Percentiles rank a stretch among this genome's conserved stretches.
Conservation (phyloP, 768 basidiomycete genomes). For the Amanita pseudoporphyria region DNA sequence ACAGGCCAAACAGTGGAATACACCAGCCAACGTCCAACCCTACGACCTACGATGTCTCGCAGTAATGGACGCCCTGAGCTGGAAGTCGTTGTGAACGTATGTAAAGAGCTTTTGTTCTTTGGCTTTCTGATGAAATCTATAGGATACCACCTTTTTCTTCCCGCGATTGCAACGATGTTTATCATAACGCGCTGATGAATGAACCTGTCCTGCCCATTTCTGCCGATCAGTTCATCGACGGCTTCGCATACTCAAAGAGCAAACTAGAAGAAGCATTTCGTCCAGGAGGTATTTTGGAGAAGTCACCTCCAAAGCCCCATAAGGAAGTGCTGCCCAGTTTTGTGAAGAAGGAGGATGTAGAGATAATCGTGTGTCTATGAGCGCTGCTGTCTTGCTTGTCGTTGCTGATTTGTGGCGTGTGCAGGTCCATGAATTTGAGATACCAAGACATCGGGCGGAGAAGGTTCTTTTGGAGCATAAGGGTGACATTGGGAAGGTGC, state of each 20-base stretch:
- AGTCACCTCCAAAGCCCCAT: slow-evolving; percentile 35
- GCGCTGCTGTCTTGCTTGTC: neutral
- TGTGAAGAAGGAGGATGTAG: slow-evolving; percentile 53
- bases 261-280: slow-evolving; percentile 59
- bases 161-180: neutral
- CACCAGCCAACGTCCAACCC: too few species aligned
- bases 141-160: neutral
- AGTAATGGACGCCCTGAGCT: slow-evolving; percentile 51
- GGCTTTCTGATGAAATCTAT: neutral
- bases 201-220: neutral
- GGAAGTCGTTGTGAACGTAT: slow-evolving; percentile 59
- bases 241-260: slow-evolving; percentile 56
- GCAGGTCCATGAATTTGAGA: too few species aligned
- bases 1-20: too few species aligned
- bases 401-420: too few species aligned
- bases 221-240: slow-evolving; percentile 47
- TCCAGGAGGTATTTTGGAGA: slow-evolving; percentile 47
- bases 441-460: too few species aligned
- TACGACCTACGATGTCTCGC: slow-evolving; percentile 14
- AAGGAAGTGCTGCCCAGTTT: slow-evolving; percentile 29
- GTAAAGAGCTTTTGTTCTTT: slow-evolving; percentile 13
- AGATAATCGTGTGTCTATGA: slow-evolving; percentile 42
- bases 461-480: too few species aligned
- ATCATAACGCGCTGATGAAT: neutral
- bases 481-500: too few species aligned